A percentile compares a stretch with the other conserved stretches of the same genome.
Conservation (phyloP, 352 stramenopile species). For the Pythium vanterpoolii region DNA sequence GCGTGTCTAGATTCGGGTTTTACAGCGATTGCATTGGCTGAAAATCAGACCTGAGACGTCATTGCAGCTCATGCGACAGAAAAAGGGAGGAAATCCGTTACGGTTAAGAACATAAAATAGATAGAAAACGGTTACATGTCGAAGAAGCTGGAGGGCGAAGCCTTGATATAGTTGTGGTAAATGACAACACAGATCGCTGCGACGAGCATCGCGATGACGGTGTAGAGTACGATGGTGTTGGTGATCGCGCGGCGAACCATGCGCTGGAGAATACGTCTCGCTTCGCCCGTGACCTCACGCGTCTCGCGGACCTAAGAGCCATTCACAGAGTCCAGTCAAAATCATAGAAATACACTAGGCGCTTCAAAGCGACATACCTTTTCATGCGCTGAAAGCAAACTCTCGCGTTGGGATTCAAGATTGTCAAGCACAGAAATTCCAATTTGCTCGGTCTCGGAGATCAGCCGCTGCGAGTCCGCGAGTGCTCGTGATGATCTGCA, state of each 20-base stretch:
- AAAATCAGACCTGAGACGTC: slow-evolving; percentile 2
- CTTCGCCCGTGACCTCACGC: slow-evolving; percentile 62
- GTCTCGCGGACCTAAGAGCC: slow-evolving; percentile 62
- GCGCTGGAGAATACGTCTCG: slow-evolving; percentile 59
- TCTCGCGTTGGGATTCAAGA: slow-evolving; percentile 65
- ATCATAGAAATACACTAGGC: neutral
- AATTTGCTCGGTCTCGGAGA: slow-evolving; percentile 31
- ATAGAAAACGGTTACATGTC: slow-evolving; percentile 6
- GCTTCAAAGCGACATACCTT: slow-evolving; percentile 33
- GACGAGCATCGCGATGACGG: slow-evolving; percentile 65
- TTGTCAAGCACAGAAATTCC: slow-evolving; percentile 69
- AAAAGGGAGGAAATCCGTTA: neutral
- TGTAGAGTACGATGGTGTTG: slow-evolving; percentile 80
- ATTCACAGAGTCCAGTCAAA: neutral
- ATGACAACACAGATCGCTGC: slow-evolving; percentile 67
- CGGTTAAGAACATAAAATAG: slow-evolving; percentile 4
- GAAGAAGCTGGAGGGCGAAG: slow-evolving; percentile 13
- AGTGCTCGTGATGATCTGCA: slow-evolving; percentile 58
- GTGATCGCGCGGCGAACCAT: slow-evolving; percentile 78
- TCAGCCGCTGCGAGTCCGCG: slow-evolving; percentile 23
- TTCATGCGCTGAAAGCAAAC: slow-evolving; percentile 59
- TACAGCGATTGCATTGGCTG: neutral
- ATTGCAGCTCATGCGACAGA: too few relatives aligned
- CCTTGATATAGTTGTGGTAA: slow-evolving; percentile 76
- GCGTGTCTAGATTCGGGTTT: neutral